Evolutionary conservation across 2,329 filamentous ascomycete species (phyloP).

Genomic region (Fonsecaea pugnacius): DNA sequence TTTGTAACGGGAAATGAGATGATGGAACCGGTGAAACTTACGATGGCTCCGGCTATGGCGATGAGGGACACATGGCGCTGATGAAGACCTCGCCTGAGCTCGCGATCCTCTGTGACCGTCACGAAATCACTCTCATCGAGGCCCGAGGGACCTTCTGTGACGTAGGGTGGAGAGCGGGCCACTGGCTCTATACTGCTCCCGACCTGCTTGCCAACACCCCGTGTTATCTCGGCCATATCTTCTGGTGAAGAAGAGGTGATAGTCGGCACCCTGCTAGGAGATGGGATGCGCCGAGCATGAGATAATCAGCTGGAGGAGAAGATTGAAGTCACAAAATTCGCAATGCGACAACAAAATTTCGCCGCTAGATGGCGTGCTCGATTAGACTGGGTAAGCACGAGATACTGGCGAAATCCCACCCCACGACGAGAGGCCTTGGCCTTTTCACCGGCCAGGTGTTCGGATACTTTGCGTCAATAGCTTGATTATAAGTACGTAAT

Average conservation of each 20-base stretch:
- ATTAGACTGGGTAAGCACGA: slow-evolving; percentile 5
- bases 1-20: background rate
- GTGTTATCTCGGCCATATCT: slow-evolving; percentile 8
- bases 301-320: background rate
- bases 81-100: slow-evolving; percentile 51
- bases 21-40: slow-evolving; percentile 24
- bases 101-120: slow-evolving; percentile 52
- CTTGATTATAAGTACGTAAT: background rate
- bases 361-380: slow-evolving; percentile 14
- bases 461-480: background rate
- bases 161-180: background rate
- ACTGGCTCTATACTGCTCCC: background rate
- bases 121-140: slow-evolving; percentile 33
- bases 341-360: slow-evolving; percentile 3
- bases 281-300: background rate
- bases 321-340: background rate
- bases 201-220: slow-evolving; percentile 7
- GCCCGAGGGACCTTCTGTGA: background rate
- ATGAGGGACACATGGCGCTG: slow-evolving; percentile 53
- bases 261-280: background rate
- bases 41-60: slow-evolving; percentile 52
- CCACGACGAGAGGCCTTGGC: background rate
- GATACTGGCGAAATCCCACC: background rate
- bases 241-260: background rate
- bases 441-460: background rate